Percentiles rank a stretch among this genome's conserved stretches.
These are phyloP conservation scores for Eutypella sp. DNA, from an alignment of 2,329 filamentous ascomycete species.

Conservation along the genomic window DNA sequence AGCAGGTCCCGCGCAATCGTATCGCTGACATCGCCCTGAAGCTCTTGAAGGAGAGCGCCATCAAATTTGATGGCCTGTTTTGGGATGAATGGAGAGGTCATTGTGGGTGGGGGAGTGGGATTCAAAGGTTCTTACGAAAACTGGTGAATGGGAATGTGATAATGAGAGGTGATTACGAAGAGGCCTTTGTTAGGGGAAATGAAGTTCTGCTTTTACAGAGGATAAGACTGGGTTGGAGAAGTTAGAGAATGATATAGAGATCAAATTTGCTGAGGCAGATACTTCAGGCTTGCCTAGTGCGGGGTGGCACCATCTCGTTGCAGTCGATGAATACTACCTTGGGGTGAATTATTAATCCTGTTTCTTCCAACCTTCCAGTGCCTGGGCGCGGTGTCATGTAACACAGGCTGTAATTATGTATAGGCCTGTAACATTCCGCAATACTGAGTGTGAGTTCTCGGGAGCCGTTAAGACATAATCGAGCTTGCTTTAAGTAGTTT, in stretches of 20 bases:
- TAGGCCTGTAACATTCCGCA: background rate
- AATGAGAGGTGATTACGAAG: background rate
- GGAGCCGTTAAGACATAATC: background rate
- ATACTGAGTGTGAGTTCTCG: background rate
- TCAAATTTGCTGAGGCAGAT: background rate
- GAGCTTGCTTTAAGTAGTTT: too few relatives aligned
- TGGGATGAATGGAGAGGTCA: slow-evolving; percentile 1
- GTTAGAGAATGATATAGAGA: background rate
- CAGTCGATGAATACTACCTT: background rate
- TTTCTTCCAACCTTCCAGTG: background rate
- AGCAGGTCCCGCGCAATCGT: slow-evolving; percentile 7
- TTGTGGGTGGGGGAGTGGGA: background rate
- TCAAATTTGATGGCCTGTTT: slow-evolving; percentile 7
- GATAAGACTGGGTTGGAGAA: background rate
- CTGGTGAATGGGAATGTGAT: background rate
- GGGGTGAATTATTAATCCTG: background rate
- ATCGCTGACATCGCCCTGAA: slow-evolving; percentile 11
- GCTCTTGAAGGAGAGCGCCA: slow-evolving; percentile 8
- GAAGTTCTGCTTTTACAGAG: background rate
- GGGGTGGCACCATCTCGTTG: background rate
- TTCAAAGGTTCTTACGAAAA: background rate
- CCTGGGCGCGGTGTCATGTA: background rate
- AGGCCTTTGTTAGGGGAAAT: background rate
- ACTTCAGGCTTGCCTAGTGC: background rate
- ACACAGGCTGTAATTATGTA: background rate